A percentile compares a stretch with the other conserved stretches of the same genome.
These are phyloP conservation scores for Polyporus arcularius DNA, from an alignment of 768 basidiomycete genomes.

Conservation along the genomic window DNA sequence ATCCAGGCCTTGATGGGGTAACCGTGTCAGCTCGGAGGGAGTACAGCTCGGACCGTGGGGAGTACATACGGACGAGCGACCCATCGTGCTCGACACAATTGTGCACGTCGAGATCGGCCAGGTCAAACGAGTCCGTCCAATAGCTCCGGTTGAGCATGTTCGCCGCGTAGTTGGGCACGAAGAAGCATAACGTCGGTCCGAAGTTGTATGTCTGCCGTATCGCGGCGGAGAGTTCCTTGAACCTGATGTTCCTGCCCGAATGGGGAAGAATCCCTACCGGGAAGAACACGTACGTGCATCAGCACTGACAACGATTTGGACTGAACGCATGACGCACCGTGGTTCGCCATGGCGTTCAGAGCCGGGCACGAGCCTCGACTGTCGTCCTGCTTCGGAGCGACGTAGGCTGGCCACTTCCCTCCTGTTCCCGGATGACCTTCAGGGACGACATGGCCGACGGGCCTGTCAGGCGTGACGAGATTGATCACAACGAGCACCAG, in stretches of 20 bases:
- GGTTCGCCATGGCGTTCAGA: conserved; percentile 81
- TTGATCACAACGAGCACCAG: conserved; percentile 52
- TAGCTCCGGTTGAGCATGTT: conserved; percentile 59
- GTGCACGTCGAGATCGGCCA: conserved; percentile 69
- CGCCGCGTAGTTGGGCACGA: conserved; percentile 64
- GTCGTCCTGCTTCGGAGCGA: conserved; percentile 57
- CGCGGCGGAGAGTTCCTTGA: conserved; percentile 43
- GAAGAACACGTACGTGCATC: too few species aligned
- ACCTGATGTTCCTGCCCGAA: conserved; percentile 71
- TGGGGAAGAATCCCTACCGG: conserved; percentile 47
- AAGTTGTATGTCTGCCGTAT: conserved; percentile 71
- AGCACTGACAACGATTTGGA: neutral
- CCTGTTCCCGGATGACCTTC: conserved; percentile 44
- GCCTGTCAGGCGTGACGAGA: conserved; percentile 48
- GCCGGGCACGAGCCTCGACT: conserved; percentile 76
- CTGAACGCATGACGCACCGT: conserved; percentile 47
- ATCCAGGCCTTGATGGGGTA: conserved; percentile 51
- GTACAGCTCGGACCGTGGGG: too few species aligned
- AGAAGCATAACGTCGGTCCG: conserved; percentile 63
- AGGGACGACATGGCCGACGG: conserved; percentile 24
- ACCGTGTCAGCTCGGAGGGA: neutral
- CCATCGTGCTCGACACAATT: conserved; percentile 78
- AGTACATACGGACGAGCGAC: conserved; percentile 54
- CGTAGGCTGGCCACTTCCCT: conserved; percentile 71
- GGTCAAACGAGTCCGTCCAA: conserved; percentile 57